Evolutionary conservation across 768 basidiomycete species (phyloP).

Genomic region (Tephrocybe sp.): DNA sequence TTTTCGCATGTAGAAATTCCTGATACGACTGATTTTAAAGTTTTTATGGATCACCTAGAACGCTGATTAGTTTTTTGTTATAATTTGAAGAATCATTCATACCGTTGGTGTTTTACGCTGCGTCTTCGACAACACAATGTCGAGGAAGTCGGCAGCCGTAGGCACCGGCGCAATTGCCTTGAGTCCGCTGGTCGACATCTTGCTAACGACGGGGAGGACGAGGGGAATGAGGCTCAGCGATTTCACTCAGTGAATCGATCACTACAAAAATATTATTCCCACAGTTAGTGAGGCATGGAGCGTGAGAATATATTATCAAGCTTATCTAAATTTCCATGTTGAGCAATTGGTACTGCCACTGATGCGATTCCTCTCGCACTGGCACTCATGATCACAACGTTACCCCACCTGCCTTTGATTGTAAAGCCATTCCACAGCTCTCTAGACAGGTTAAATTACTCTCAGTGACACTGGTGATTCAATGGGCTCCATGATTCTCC

Average conservation of each 20-base stretch:
- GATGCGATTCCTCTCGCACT: too few relatives aligned
- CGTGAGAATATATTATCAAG: constrained; percentile 2
- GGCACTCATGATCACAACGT: too few relatives aligned
- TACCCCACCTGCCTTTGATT: too few relatives aligned
- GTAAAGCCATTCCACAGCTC: too few relatives aligned
- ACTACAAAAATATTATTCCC: constrained; percentile 17
- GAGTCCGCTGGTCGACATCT: constrained; percentile 82
- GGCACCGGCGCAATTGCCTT: constrained; percentile 99
- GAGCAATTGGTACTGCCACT: too few relatives aligned
- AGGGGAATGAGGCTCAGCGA: neutral
- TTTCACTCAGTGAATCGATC: constrained; percentile 11
- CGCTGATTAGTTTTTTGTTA: neutral
- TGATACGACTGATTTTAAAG: constrained; percentile 98
- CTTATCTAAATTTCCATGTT: neutral
- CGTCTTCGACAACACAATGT: constrained; percentile 91
- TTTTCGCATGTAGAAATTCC: constrained; percentile 99
- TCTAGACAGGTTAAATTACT: too few relatives aligned
- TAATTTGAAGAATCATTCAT: constrained; percentile 16
- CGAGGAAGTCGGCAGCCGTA: constrained; percentile 90
- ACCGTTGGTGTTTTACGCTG: constrained; percentile 98
- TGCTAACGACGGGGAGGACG: constrained; percentile 13
- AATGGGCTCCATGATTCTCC: too few relatives aligned
- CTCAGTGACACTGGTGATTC: too few relatives aligned
- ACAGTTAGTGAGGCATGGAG: neutral
- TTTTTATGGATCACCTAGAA: constrained; percentile 95